phyloP scores from a whole-genome alignment of 164 flowering plant genomes.

The Vitis rotundifolia region DNA sequence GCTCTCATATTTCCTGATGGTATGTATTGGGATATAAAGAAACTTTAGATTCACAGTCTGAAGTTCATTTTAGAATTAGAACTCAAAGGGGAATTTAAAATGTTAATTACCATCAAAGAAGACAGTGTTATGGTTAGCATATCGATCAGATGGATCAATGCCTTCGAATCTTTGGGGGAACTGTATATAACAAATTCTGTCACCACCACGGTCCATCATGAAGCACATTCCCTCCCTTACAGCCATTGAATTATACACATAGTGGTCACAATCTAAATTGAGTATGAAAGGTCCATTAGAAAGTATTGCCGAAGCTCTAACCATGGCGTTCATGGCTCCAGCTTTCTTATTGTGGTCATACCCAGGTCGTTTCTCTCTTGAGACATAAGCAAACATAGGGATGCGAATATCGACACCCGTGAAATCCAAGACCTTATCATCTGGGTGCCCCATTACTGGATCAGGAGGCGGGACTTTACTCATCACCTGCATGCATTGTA shows the following conservation, averaged over 20 bases:
- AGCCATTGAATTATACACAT: conserved; percentile 53
- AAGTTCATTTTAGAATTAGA: too few species aligned
- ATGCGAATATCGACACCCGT: conserved; percentile 53
- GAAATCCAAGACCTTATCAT: conserved; percentile 48
- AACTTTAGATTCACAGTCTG: background rate
- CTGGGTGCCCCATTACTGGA: conserved; percentile 46
- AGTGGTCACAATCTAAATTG: conserved; percentile 73
- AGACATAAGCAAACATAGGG: conserved; percentile 71
- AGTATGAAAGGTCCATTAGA: conserved; percentile 75
- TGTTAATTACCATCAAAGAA: conserved; percentile 56
- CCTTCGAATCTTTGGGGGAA: conserved; percentile 79
- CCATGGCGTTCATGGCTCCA: conserved; percentile 77
- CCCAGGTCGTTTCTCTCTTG: conserved; percentile 63
- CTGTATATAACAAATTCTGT: conserved; percentile 63
- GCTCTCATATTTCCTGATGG: conserved; percentile 74
- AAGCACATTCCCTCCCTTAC: conserved; percentile 70
- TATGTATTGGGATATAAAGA: background rate
- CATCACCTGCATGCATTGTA: conserved; percentile 48
- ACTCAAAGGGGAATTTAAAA: background rate
- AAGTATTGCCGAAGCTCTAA: conserved; percentile 65
- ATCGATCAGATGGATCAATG: conserved; percentile 72
- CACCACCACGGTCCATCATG: conserved; percentile 83
- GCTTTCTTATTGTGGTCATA: conserved; percentile 76
- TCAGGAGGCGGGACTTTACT: conserved; percentile 55
- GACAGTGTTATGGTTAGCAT: conserved; percentile 75